Percentiles rank a stretch among this genome's conserved stretches.
Conservation (phyloP, 164 flowering plant species). For the Liriodendron chinense region DNA sequence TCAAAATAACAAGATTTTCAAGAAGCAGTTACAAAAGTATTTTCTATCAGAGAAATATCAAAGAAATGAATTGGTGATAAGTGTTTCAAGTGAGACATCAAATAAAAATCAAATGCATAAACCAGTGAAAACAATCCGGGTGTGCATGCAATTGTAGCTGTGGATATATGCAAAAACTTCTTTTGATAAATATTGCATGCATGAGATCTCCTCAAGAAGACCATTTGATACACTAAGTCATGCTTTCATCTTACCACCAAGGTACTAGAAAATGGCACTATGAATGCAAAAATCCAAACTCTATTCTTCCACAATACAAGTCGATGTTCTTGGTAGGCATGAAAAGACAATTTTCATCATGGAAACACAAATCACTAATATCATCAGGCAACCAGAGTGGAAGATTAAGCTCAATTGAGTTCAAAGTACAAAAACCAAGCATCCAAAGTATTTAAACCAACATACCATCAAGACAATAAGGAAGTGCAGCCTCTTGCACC, state of each 20-base stretch:
- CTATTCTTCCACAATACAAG: background rate
- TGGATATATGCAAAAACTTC: too few relatives aligned
- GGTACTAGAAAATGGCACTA: too few relatives aligned
- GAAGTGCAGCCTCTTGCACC: slow-evolving; percentile 83
- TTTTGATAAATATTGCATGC: too few relatives aligned
- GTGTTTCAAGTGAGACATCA: too few relatives aligned
- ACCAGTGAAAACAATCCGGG: background rate
- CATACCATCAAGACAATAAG: slow-evolving; percentile 70
- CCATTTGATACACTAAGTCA: too few relatives aligned
- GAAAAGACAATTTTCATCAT: background rate
- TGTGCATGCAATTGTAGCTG: too few relatives aligned
- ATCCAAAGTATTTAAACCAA: background rate
- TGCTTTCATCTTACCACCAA: too few relatives aligned
- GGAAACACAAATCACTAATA: background rate
- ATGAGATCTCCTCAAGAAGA: too few relatives aligned
- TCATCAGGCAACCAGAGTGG: background rate
- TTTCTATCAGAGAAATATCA: background rate
- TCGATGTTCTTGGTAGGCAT: background rate
- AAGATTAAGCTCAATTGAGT: background rate
- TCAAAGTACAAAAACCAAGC: background rate
- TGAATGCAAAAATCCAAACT: background rate
- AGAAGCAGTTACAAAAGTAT: background rate
- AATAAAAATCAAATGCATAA: background rate
- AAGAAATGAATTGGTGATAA: background rate
- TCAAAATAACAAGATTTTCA: background rate